These are phyloP conservation scores for Populus davidiana DNA, from an alignment of 345 rosid genomes.

Conservation along the genomic window DNA sequence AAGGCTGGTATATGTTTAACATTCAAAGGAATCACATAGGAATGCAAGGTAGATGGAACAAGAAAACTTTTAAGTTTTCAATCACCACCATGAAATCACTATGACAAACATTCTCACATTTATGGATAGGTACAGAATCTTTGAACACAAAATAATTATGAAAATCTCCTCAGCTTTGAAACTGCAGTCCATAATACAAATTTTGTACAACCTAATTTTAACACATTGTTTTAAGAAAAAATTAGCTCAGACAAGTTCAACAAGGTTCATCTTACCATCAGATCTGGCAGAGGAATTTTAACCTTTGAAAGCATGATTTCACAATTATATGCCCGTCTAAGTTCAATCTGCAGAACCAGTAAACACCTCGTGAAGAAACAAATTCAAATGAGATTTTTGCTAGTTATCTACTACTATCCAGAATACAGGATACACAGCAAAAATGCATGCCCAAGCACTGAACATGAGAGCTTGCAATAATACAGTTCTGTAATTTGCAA, in stretches of 20 bases:
- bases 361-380: constrained; percentile 26
- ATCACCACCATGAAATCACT: background rate
- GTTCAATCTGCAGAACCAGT: constrained; percentile 65
- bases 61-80: background rate
- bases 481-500: background rate
- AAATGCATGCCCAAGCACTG: background rate
- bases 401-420: background rate
- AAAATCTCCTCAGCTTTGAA: background rate
- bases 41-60: background rate
- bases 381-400: background rate
- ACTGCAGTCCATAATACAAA: background rate
- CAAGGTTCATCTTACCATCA: constrained; percentile 52
- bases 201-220: background rate
- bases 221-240: background rate
- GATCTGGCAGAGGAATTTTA: constrained; percentile 69
- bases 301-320: constrained; percentile 86
- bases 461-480: constrained; percentile 2
- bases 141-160: background rate
- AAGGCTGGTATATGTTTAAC: background rate
- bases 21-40: background rate
- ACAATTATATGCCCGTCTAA: constrained; percentile 78
- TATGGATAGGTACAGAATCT: background rate
- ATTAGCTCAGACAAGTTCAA: constrained; percentile 12
- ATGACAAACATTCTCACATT: background rate
- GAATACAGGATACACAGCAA: background rate